These are phyloP conservation scores for Cladosporium velox DNA, from an alignment of 2,329 filamentous ascomycete species.

Conservation along the genomic window DNA sequence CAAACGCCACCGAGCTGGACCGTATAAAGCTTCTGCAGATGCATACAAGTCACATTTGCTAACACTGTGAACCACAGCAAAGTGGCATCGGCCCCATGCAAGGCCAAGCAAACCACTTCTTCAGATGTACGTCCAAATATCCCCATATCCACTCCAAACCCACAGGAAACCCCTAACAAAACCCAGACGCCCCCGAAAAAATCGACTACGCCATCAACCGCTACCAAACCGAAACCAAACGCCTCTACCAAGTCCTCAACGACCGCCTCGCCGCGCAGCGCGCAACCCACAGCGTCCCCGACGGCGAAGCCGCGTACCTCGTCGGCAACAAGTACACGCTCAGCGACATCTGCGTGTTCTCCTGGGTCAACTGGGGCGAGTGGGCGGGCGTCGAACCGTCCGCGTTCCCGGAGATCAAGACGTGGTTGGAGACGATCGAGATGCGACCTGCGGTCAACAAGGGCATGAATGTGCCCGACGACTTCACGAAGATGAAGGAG, in stretches of 20 bases:
- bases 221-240: slow-evolving; percentile 76
- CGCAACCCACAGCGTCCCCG: slow-evolving; percentile 34
- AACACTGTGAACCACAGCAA: neutral
- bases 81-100: slow-evolving; percentile 65
- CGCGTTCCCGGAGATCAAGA: slow-evolving; percentile 72
- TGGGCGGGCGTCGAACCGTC: slow-evolving; percentile 64
- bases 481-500: slow-evolving; percentile 59
- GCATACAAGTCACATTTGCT: neutral
- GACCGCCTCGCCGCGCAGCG: slow-evolving; percentile 58
- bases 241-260: slow-evolving; percentile 75
- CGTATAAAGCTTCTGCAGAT: too few species aligned
- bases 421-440: slow-evolving; percentile 71
- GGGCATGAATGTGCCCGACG: slow-evolving; percentile 69
- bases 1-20: too few species aligned
- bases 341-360: slow-evolving; percentile 76
- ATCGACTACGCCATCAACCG: slow-evolving; percentile 79
- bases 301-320: slow-evolving; percentile 43
- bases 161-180: neutral
- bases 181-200: slow-evolving; percentile 66
- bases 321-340: slow-evolving; percentile 66
- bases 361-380: slow-evolving; percentile 66
- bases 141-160: neutral
- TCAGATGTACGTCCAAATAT: slow-evolving; percentile 5
- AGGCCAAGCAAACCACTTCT: slow-evolving; percentile 72
- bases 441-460: slow-evolving; percentile 70